Evolutionary conservation across 2,329 filamentous ascomycete species (phyloP), one percentile per base, ranked within the genome.

Genomic region (Fusarium multiceps): DNA sequence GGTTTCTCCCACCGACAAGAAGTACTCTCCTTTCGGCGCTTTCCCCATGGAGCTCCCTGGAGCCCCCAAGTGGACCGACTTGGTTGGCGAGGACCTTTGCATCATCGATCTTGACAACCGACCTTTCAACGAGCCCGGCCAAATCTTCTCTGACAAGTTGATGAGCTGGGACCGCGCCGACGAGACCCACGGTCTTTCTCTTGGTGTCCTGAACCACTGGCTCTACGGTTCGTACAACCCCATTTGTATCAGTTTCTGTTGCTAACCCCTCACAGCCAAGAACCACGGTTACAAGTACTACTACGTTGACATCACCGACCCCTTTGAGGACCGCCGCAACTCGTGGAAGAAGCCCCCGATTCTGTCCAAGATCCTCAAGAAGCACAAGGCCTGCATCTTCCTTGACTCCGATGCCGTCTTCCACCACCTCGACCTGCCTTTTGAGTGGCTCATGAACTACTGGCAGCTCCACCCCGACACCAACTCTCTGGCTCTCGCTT

Each of bases 221-320:
- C 74, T 83, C 8, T 84, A 83, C 66, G 76, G 80, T 82, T 69
- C 40, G 66, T 63, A 42, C 25, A 18, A 25, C 34, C 40, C 32
- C 16, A 13, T 16, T 16, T 30, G 18, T 34, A 23, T 32, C 40
- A 30, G 25, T 9, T 18, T 13, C 32, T 41, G 18, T 51, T 55
- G 47, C 74, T 79, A 57, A 77, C 66, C 43, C 18, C 27, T 61
- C 37, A 32, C 63, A 82, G 81, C 82, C 72, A 80, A 79, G 66
- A 82, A 84, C 56, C 82, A 84, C 68, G 82, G 82, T 51, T 84
- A 84, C 78, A 81, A 81, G 71, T 84, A 84, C 77, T 83, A 83
- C 74, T 83, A 81, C 60, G 67, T 84, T 63, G 77, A 80, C 41
- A 79, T 79, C 34, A 70, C 68, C 43, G 78, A 79, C 11, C 74